phyloP scores from a whole-genome alignment of 2,329 filamentous ascomycete species.

The Xylaria sp. region DNA sequence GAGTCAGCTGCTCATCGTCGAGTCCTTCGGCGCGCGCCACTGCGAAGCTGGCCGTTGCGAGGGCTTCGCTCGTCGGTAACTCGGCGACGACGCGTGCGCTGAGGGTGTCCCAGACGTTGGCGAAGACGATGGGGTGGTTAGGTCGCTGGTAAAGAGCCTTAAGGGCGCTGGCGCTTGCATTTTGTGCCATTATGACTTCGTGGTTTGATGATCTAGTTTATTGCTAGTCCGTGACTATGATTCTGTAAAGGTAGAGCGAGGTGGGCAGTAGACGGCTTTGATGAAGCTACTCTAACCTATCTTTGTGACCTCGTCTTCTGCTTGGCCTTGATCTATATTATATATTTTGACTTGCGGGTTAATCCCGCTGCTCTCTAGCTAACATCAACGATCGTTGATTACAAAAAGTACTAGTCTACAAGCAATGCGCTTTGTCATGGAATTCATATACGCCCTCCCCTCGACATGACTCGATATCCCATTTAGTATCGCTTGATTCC shows the following conservation, averaged over 20 bases:
- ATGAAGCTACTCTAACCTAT: neutral
- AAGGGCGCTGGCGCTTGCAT: conserved; percentile 18
- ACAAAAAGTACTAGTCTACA: neutral
- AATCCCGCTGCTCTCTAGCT: neutral
- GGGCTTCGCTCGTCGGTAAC: conserved; percentile 47
- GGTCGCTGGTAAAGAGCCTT: conserved; percentile 37
- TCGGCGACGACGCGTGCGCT: conserved; percentile 54
- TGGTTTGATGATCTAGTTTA: neutral
- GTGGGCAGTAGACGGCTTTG: neutral
- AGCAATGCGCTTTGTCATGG: conserved; percentile 10
- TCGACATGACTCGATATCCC: conserved; percentile 6
- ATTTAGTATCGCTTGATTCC: conserved; percentile 1
- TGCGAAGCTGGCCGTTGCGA: conserved; percentile 57
- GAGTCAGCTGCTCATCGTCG: conserved; percentile 54
- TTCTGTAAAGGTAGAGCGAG: neutral
- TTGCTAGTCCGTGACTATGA: neutral
- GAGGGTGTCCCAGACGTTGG: conserved; percentile 60
- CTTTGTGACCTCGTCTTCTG: neutral
- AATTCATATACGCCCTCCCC: conserved; percentile 2
- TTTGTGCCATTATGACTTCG: conserved; percentile 16
- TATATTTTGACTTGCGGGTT: neutral
- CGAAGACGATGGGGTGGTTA: conserved; percentile 56
- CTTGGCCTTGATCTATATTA: conserved; percentile 14
- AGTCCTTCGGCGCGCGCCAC: conserved; percentile 53
- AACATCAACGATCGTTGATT: conserved; percentile 10